Percentiles rank a stretch among this genome's conserved stretches.
Conservation (phyloP, 768 basidiomycete genomes). For the Tricholoma saponaceum region DNA sequence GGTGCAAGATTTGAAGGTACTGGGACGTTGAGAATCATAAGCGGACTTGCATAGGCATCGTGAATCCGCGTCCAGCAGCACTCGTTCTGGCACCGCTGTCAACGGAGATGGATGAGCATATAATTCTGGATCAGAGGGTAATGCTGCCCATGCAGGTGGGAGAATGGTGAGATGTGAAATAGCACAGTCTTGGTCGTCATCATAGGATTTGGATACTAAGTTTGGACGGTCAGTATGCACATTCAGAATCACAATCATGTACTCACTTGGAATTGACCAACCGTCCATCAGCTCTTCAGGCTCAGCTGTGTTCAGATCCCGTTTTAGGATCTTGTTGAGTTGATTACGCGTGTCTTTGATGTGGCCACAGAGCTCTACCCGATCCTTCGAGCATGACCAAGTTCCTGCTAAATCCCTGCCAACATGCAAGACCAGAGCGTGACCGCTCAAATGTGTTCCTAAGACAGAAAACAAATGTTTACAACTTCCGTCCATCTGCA, state of each 20-base stretch:
- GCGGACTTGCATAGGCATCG: not conserved
- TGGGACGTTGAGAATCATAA: not conserved
- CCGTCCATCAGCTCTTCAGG: not conserved
- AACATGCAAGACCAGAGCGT: not conserved
- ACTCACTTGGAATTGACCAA: not conserved
- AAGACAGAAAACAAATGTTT: not conserved
- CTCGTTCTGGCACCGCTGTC: not conserved
- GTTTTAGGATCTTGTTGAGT: not conserved
- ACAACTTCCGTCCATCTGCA: not conserved
- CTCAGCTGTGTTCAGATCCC: not conserved
- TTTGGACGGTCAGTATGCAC: not conserved
- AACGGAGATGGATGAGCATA: not conserved
- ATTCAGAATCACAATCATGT: not conserved
- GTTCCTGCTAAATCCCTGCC: not conserved
- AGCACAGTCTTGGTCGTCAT: not conserved
- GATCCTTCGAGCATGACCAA: slow-evolving; percentile 2
- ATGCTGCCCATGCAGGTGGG: not conserved
- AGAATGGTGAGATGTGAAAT: not conserved
- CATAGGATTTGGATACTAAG: not conserved
- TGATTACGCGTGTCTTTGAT: not conserved
- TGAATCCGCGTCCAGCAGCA: not conserved
- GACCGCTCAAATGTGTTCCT: not conserved
- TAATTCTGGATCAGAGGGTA: not conserved
- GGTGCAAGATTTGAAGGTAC: not conserved
- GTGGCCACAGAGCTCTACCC: not conserved